Percentiles rank a stretch among this genome's conserved stretches.
These are phyloP conservation scores for Austroboletus novae-zelandiae DNA, from an alignment of 1,284 basidiomycete genomes.

Conservation along the genomic window DNA sequence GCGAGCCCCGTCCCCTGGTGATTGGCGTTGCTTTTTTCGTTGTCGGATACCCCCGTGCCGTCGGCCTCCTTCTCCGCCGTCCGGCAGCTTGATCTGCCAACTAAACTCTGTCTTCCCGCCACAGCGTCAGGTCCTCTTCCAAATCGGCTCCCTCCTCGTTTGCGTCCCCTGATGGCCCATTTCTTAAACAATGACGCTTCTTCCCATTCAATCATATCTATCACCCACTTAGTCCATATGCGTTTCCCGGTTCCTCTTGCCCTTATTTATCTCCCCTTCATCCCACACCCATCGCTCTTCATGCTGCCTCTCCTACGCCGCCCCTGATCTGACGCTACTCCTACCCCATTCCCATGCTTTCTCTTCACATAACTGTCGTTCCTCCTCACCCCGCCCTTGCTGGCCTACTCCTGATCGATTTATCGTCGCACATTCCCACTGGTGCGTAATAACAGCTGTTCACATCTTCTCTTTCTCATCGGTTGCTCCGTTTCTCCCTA, in stretches of 20 bases:
- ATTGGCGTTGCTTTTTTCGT: constrained; percentile 22
- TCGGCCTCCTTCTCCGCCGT: not conserved
- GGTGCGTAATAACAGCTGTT: too few species aligned
- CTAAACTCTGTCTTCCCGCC: not conserved
- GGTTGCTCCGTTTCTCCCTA: too few species aligned
- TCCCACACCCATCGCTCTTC: too few species aligned
- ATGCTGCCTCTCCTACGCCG: too few species aligned
- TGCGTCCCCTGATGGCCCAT: not conserved
- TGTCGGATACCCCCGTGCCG: constrained; percentile 1
- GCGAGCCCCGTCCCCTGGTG: constrained; percentile 5
- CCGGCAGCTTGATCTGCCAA: not conserved
- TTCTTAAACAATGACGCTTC: constrained; percentile 1
- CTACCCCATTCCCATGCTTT: not conserved
- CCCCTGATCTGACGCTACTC: too few species aligned
- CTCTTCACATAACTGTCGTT: not conserved
- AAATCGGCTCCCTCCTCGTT: not conserved
- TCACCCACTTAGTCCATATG: constrained; percentile 1
- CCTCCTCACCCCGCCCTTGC: too few species aligned
- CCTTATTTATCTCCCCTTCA: not conserved
- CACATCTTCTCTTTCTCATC: too few species aligned
- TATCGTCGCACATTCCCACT: too few species aligned
- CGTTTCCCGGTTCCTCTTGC: not conserved
- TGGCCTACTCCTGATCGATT: too few species aligned
- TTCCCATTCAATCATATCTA: constrained; percentile 3
- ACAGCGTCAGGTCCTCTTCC: not conserved